Percentiles rank a stretch among this genome's conserved stretches.
phyloP scores from a whole-genome alignment of 495 filamentous ascomycete species.

The Thozetella sp. region DNA sequence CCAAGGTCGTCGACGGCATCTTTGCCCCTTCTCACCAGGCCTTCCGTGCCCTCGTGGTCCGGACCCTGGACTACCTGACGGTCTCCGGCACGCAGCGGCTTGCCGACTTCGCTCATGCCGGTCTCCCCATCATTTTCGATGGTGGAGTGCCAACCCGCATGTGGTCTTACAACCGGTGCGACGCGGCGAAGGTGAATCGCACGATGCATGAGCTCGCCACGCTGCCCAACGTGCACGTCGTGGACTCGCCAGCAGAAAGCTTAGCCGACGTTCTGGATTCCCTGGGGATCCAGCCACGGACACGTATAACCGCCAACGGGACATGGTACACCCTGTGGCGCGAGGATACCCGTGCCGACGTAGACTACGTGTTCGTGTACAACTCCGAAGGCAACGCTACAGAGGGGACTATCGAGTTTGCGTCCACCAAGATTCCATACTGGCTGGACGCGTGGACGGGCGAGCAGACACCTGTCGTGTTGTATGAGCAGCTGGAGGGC shows the following conservation, averaged over 20 bases:
- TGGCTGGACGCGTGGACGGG: slow-evolving; percentile 4
- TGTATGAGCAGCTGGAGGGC: neutral
- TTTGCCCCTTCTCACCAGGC: neutral
- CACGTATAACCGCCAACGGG: neutral
- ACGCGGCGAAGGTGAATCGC: neutral
- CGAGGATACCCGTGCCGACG: neutral
- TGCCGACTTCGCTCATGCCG: neutral
- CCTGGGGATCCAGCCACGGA: neutral
- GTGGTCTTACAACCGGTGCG: neutral
- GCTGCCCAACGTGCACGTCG: slow-evolving; percentile 1
- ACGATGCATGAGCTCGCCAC: neutral
- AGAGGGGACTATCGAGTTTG: neutral
- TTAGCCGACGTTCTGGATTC: neutral
- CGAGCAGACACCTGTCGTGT: neutral
- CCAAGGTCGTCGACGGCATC: neutral
- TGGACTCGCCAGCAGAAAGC: neutral
- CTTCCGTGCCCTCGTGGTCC: neutral
- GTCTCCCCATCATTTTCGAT: slow-evolving; percentile 2
- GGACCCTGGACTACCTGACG: slow-evolving; percentile 1
- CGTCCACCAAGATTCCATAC: slow-evolving; percentile 1
- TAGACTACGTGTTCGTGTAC: slow-evolving; percentile 4
- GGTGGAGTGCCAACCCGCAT: slow-evolving; percentile 1
- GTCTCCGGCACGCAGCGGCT: neutral
- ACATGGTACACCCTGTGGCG: slow-evolving; percentile 3
- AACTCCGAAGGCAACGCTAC: neutral